Evolutionary conservation across 140 eudicot genomes (phyloP).

Genomic region (Stevia rebaudiana): DNA sequence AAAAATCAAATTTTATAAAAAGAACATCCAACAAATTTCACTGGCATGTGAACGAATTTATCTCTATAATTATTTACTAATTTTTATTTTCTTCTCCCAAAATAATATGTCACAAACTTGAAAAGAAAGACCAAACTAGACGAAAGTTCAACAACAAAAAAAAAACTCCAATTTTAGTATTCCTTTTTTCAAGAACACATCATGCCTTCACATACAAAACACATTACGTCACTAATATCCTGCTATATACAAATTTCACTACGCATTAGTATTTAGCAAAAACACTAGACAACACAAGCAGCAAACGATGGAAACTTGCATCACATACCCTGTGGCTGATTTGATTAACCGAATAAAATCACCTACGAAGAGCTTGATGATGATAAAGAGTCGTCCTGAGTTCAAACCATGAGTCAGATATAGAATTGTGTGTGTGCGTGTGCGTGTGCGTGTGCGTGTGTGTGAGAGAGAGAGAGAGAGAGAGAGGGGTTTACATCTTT

Average conservation of each 20-base stretch:
- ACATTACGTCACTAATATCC: slow-evolving; percentile 7
- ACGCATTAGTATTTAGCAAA: background rate
- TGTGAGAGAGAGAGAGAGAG: slow-evolving; percentile 6
- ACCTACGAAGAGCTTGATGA: slow-evolving; percentile 3
- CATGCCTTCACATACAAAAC: slow-evolving; percentile 16
- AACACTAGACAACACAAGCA: slow-evolving; percentile 8
- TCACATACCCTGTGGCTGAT: background rate
- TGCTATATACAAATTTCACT: slow-evolving; percentile 28
- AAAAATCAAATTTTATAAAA: no score
- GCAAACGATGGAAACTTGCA: background rate
- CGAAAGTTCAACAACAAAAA: background rate
- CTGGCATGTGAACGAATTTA: no score
- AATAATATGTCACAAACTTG: background rate
- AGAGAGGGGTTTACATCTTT: slow-evolving; percentile 33
- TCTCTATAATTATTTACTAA: no score
- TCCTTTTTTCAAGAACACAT: slow-evolving; percentile 14
- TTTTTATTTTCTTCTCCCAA: no score
- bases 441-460: background rate
- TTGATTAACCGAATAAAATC: background rate
- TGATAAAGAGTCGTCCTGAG: slow-evolving; percentile 26
- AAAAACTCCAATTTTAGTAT: background rate
- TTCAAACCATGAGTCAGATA: background rate
- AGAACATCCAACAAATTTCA: no score
- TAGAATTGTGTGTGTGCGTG: no score
- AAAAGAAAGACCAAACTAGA: background rate